These are phyloP conservation scores for Sclerotinia subarctica DNA, from an alignment of 2,329 filamentous ascomycete species.

Conservation along the genomic window DNA sequence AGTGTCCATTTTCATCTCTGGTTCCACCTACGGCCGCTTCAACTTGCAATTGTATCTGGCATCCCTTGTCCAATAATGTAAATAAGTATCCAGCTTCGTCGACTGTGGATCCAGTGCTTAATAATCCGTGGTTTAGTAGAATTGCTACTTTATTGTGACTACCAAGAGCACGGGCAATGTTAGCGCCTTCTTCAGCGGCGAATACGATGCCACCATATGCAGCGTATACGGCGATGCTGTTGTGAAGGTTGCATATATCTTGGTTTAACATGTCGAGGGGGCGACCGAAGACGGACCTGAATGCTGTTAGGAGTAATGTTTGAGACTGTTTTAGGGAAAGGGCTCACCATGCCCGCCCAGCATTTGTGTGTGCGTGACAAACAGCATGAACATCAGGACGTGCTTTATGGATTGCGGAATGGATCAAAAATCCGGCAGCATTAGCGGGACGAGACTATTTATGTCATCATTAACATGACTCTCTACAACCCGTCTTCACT, in stretches of 20 bases:
- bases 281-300: slow-evolving; percentile 63
- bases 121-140: slow-evolving; percentile 67
- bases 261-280: slow-evolving; percentile 69
- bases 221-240: slow-evolving; percentile 62
- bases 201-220: slow-evolving; percentile 64
- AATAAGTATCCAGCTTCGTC: slow-evolving; percentile 73
- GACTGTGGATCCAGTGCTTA: slow-evolving; percentile 68
- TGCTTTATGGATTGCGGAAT: slow-evolving; percentile 64
- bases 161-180: slow-evolving; percentile 62
- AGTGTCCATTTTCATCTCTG: slow-evolving; percentile 44
- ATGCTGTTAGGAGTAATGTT: slow-evolving; percentile 33
- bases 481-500: too few relatives aligned
- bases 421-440: slow-evolving; percentile 67
- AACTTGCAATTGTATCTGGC: slow-evolving; percentile 63
- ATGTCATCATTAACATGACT: not conserved
- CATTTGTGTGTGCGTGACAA: slow-evolving; percentile 65
- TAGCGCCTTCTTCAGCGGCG: slow-evolving; percentile 59
- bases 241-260: slow-evolving; percentile 63
- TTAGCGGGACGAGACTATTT: slow-evolving; percentile 54
- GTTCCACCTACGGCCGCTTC: slow-evolving; percentile 60
- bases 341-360: slow-evolving; percentile 47
- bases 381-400: slow-evolving; percentile 63
- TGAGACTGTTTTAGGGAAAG: not conserved
- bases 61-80: slow-evolving; percentile 64
- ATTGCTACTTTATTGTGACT: slow-evolving; percentile 57